Base-by-base conservation (phyloP, 2,329 filamentous ascomycete genomes). In the Plenodomus biglobosus region DNA sequence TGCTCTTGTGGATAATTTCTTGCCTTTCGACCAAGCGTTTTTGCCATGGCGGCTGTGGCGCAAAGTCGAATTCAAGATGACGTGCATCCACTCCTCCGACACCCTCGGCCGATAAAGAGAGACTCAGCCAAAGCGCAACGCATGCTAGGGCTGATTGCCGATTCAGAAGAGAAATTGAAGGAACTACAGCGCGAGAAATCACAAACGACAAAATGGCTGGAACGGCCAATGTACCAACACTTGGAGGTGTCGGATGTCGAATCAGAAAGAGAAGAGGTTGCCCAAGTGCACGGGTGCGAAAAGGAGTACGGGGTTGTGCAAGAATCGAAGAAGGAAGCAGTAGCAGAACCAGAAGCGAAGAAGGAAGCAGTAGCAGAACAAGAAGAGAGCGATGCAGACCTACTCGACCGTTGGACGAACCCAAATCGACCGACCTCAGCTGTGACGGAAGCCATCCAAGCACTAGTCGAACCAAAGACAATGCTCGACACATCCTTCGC, bases 41-140 rank as follows among this genome's bases (percentile, higher is more conserved):
- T 35, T 27, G 47, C 42, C 17, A 55, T 62, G 54, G 50, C 53
- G 42, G 49, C 50, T 43, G 58, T 64, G 58, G 58, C 61, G 58
- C 61, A 55, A 19, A 52, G 42, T 40, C 44, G 50, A 32, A 36
- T 50, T 30, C 51, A 57, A 42, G 49, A 58, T 47, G 57, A 58
- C 36, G 46, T 61, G n/a, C 58, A 62, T 44, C 61, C 61, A 32
- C 46, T 61, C 6, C 46, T 64, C 10, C 53, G 61, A n/a, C 59
- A 64, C 39, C 59, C 59, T 36, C 53, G 55, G 35, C 61, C 61
- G 39, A 59, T 64, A 21, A 62, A 58, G 27, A 53, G 60, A 48
- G 60, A 65, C 42, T 55, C 59, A 27, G 62, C 60, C 21, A 64
- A 58, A 49, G 62, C 62, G 13, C 57, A 65, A 40, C 62, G 55